Conservation (phyloP, 140 eudicot species). For the Cichorium intybus region DNA sequence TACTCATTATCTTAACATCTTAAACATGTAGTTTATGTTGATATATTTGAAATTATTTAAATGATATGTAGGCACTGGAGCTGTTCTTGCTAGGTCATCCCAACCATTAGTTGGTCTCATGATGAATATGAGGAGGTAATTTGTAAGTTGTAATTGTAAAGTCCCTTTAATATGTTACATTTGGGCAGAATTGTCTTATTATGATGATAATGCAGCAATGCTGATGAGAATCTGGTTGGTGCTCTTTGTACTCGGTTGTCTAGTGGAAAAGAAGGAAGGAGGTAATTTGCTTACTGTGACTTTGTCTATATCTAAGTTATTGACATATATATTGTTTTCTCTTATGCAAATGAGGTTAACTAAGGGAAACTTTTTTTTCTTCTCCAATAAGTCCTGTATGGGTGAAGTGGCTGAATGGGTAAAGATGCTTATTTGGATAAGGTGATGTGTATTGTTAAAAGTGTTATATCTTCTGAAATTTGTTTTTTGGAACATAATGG, state of each 20-base stretch:
- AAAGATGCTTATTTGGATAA: too few species aligned
- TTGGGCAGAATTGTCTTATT: constrained; percentile 3
- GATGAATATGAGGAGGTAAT: constrained; percentile 99
- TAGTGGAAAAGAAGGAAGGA: constrained; percentile 49
- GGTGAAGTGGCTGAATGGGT: too few species aligned
- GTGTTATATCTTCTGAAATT: too few species aligned
- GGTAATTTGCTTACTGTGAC: constrained; percentile 36
- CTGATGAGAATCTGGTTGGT: constrained; percentile 97
- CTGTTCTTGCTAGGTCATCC: constrained; percentile 97
- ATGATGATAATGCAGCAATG: constrained; percentile 58
- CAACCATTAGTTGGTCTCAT: constrained; percentile 96
- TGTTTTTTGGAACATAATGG: too few species aligned
- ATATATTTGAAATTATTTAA: constrained; percentile 16
- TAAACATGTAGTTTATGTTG: constrained; percentile 3
- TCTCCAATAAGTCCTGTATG: too few species aligned
- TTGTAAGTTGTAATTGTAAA: background rate
- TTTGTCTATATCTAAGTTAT: background rate
- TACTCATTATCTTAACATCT: background rate
- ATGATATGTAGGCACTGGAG: constrained; percentile 61
- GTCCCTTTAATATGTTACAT: background rate
- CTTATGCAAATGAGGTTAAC: too few species aligned
- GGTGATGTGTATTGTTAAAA: too few species aligned
- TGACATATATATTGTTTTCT: too few species aligned
- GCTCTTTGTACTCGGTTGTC: constrained; percentile 65
- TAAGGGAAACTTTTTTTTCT: too few species aligned